Evolutionary conservation across 108 stramenopile genomes (phyloP), one percentile per base, ranked within the genome.

Genomic region (Pseudonitzschia pungens): DNA sequence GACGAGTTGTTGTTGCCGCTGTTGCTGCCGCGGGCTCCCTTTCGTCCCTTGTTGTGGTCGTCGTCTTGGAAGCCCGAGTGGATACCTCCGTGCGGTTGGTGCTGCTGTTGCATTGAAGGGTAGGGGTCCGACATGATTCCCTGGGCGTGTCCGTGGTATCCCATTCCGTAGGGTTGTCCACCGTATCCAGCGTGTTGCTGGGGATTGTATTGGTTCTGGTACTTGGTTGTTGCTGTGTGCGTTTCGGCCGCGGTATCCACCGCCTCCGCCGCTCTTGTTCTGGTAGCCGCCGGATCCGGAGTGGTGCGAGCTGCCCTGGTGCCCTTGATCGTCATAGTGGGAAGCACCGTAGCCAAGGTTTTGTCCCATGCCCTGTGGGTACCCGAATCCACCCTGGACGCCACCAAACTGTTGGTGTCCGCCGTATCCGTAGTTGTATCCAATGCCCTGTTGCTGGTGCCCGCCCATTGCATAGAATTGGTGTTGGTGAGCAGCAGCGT

Each of bases 321-420:
- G 81, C 15, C 86, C 86, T 31, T 89, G 89, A 43, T 93, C 84
- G 55, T 88, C 82, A 59, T 86, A 86, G 20, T 84, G 77, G n/a
- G 89, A 86, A 33, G 69, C 88, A 64, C 84, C 90, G 59, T 89
- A 90, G 18, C 88, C 88, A 33, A 81, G 89, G n/a, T 68, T 75
- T 59, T 89, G 90, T 41, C 89, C 87, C 86, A 88, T 89, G 52
- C 84, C 75, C 75, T 88, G 90, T 57, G 79, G 89, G 78, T 85
- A 91, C 69, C 80, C 93, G 84, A 74, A 84, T 51, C 85, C 83
- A 9, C 85, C 88, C 67, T 87, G 86, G 14, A 76, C 86, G 55
- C 81, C 85, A 21, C 79, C 88, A 71, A 89, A 90, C 68, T 81
- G 83, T 40, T 62, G 60, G 29, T 62, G 60, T 31, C 60, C 60